A percentile compares a stretch with the other conserved stretches of the same genome.
These are phyloP conservation scores for Apiosordaria backusii DNA, from an alignment of 495 filamentous ascomycete species.

Conservation along the genomic window DNA sequence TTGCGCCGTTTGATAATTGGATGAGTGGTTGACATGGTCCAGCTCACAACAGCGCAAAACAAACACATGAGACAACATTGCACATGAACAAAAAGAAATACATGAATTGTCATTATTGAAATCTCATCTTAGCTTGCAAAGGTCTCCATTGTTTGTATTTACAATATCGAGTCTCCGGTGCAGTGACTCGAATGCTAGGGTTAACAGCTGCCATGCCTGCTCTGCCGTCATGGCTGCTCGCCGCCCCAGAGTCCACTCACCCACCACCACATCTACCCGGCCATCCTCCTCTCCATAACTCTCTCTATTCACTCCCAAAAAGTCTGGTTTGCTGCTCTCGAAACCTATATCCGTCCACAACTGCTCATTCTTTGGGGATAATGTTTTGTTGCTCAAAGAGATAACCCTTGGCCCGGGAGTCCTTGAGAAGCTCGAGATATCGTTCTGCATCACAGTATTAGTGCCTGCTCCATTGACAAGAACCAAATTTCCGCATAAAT, in stretches of 20 bases:
- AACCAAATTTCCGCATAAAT: background rate
- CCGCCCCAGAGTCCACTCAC: background rate
- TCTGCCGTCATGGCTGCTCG: constrained; percentile 3
- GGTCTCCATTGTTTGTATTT: constrained; percentile 3
- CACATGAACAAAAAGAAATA: background rate
- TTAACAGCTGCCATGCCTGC: background rate
- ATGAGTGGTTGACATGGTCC: constrained; percentile 7
- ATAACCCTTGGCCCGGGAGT: constrained; percentile 82
- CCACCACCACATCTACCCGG: background rate
- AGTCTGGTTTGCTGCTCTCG: background rate
- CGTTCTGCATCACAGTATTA: constrained; percentile 57
- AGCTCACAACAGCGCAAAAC: constrained; percentile 2
- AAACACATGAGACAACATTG: background rate
- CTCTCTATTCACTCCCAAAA: background rate
- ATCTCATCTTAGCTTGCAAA: background rate
- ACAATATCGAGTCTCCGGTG: background rate
- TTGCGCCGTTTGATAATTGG: constrained; percentile 22
- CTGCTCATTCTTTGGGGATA: constrained; percentile 46
- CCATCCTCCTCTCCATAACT: background rate
- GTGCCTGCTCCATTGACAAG: background rate
- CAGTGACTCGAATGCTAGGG: background rate
- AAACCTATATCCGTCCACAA: constrained; percentile 2
- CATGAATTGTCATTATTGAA: background rate
- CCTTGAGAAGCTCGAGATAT: constrained; percentile 86
- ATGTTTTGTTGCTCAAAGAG: constrained; percentile 91